phyloP scores from a whole-genome alignment of 805 yeast genomes.

The Lipomyces anomalus region DNA sequence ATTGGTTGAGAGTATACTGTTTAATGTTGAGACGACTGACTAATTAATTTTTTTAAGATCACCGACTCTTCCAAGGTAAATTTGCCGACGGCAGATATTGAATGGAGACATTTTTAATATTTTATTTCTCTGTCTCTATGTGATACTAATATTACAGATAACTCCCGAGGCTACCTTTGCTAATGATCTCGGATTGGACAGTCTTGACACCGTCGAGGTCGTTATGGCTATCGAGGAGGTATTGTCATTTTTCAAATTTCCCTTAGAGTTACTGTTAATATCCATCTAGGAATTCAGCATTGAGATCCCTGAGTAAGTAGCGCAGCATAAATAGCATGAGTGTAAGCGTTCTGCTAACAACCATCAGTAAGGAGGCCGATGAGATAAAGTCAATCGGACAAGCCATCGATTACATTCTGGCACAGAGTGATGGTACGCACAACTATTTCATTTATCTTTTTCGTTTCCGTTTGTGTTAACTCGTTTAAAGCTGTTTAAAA shows the following conservation, averaged over 20 bases:
- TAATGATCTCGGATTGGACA: slow-evolving; percentile 77
- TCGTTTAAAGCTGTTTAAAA: no score
- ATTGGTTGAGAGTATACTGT: no score
- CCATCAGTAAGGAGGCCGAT: slow-evolving; percentile 69
- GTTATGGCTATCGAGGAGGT: slow-evolving; percentile 93
- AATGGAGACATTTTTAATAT: neutral
- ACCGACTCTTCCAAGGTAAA: slow-evolving; percentile 24
- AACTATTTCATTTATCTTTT: no score
- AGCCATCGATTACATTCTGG: slow-evolving; percentile 79
- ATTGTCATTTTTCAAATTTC: neutral
- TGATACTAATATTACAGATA: slow-evolving; percentile 27
- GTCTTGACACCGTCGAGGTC: slow-evolving; percentile 91
- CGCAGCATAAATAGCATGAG: neutral
- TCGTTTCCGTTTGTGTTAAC: no score
- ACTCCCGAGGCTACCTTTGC: slow-evolving; percentile 38
- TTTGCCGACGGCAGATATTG: neutral
- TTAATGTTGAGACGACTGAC: no score
- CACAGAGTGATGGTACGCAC: slow-evolving; percentile 45
- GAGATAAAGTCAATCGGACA: slow-evolving; percentile 90
- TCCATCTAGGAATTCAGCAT: slow-evolving; percentile 50
- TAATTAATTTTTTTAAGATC: slow-evolving; percentile 24
- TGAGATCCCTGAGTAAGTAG: slow-evolving; percentile 62
- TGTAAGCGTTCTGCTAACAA: slow-evolving; percentile 1
- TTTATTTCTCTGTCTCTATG: slow-evolving; percentile 1
- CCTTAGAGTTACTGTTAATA: neutral